Evolutionary conservation across 352 stramenopile species (phyloP).

Genomic region (Thalassiosira mediterranea): DNA sequence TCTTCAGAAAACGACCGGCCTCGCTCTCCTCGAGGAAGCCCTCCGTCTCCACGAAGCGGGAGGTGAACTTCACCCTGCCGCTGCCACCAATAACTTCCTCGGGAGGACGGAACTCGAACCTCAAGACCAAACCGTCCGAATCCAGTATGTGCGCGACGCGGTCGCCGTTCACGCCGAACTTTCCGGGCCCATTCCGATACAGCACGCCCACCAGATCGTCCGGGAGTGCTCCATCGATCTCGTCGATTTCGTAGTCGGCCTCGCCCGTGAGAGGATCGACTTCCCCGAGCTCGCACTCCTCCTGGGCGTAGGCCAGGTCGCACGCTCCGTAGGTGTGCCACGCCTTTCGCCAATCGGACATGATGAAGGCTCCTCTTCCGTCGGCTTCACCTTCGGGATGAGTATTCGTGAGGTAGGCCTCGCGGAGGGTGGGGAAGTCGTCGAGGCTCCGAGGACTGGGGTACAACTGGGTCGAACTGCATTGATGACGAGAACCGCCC

Average conservation of each 20-base stretch:
- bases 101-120: constrained; percentile 46
- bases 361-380: constrained; percentile 51
- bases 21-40: constrained; percentile 49
- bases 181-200: constrained; percentile 69
- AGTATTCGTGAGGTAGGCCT: constrained; percentile 31
- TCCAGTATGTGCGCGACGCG: constrained; percentile 63
- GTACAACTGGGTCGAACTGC: too few species aligned
- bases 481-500: too few species aligned
- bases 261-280: constrained; percentile 58
- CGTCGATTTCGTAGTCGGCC: constrained; percentile 59
- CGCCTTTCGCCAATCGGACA: constrained; percentile 57
- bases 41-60: constrained; percentile 60
- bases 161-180: constrained; percentile 60
- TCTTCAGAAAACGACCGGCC: constrained; percentile 43
- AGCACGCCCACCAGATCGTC: constrained; percentile 59
- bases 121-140: constrained; percentile 59
- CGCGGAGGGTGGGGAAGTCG: constrained; percentile 13
- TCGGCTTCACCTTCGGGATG: constrained; percentile 54
- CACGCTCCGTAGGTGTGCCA: constrained; percentile 58
- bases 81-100: neutral
- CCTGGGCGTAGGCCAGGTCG: constrained; percentile 3
- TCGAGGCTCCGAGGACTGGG: constrained; percentile 1
- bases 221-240: constrained; percentile 59
- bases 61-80: constrained; percentile 54
- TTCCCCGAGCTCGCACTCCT: constrained; percentile 19